Percentiles rank a stretch among this genome's conserved stretches.
Evolutionary conservation across 129 eudicot genomes (phyloP).

Genomic region (Lactuca saligna): DNA sequence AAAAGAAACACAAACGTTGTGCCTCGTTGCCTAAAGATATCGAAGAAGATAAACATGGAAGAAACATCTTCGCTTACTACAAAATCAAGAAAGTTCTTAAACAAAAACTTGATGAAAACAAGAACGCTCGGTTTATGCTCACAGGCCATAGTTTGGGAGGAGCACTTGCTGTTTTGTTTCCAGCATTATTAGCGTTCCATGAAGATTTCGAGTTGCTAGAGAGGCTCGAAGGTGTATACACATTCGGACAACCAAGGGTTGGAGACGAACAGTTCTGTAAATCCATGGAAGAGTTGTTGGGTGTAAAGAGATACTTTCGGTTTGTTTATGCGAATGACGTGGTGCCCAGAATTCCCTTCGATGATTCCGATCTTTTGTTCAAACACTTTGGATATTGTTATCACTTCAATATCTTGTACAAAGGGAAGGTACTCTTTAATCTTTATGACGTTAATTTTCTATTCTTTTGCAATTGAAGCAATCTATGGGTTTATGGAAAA

Average conservation of each 20-base stretch:
- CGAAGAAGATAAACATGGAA: constrained; percentile 6
- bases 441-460: background rate
- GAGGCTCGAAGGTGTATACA: constrained; percentile 56
- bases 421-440: constrained; percentile 25
- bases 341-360: constrained; percentile 54
- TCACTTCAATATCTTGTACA: constrained; percentile 45
- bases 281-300: constrained; percentile 29
- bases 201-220: constrained; percentile 36
- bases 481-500: background rate
- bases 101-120: constrained; percentile 20
- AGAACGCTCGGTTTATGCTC: constrained; percentile 39
- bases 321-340: constrained; percentile 55
- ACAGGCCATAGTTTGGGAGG: constrained; percentile 78
- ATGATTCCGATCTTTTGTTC: constrained; percentile 26
- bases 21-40: constrained; percentile 33
- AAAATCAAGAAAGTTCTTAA: constrained; percentile 35
- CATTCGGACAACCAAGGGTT: constrained; percentile 70
- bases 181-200: constrained; percentile 47
- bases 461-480: background rate
- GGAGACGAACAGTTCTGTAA: constrained; percentile 43
- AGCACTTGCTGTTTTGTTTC: constrained; percentile 58
- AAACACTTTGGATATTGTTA: constrained; percentile 60
- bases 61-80: constrained; percentile 43
- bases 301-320: constrained; percentile 34
- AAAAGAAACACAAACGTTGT: constrained; percentile 7